Conservation (phyloP, 2,329 filamentous ascomycete species). For the Pseudodiploospora longispora region DNA sequence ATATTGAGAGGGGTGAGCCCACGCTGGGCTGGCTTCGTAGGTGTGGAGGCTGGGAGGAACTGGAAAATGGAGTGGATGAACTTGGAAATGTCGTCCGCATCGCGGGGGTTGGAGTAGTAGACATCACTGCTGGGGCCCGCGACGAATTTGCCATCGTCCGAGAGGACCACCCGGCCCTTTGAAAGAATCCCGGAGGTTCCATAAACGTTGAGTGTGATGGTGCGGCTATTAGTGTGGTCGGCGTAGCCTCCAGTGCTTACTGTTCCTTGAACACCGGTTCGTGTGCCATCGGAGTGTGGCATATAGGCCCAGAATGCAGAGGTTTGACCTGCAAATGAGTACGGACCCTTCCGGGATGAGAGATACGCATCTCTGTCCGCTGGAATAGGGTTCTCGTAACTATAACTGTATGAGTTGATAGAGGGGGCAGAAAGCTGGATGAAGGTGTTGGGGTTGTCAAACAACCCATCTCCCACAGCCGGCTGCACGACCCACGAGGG, state of each 20-base stretch:
- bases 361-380: slow-evolving; percentile 39
- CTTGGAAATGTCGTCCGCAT: slow-evolving; percentile 38
- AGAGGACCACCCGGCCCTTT: slow-evolving; percentile 35
- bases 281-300: slow-evolving; percentile 30
- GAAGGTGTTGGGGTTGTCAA: slow-evolving; percentile 49
- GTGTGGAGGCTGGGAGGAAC: slow-evolving; percentile 22
- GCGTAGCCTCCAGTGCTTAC: slow-evolving; percentile 39
- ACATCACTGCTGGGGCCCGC: slow-evolving; percentile 32
- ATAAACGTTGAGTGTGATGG: slow-evolving; percentile 49
- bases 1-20: slow-evolving; percentile 42
- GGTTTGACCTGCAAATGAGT: slow-evolving; percentile 44
- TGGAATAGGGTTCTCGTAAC: slow-evolving; percentile 33
- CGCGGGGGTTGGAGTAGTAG: slow-evolving; percentile 39
- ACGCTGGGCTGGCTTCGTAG: slow-evolving; percentile 18
- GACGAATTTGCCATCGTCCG: slow-evolving; percentile 30
- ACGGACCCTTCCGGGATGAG: slow-evolving; percentile 38
- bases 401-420: slow-evolving; percentile 39
- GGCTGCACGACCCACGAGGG: slow-evolving; percentile 41
- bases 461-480: slow-evolving; percentile 40
- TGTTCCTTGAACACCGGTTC: slow-evolving; percentile 42
- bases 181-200: slow-evolving; percentile 47
- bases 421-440: slow-evolving; percentile 36
- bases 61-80: slow-evolving; percentile 45
- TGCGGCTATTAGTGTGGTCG: slow-evolving; percentile 32
- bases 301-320: slow-evolving; percentile 45